These are phyloP conservation scores for Erysimum pusillum DNA, from an alignment of 441 rosid genomes.

Conservation along the genomic window DNA sequence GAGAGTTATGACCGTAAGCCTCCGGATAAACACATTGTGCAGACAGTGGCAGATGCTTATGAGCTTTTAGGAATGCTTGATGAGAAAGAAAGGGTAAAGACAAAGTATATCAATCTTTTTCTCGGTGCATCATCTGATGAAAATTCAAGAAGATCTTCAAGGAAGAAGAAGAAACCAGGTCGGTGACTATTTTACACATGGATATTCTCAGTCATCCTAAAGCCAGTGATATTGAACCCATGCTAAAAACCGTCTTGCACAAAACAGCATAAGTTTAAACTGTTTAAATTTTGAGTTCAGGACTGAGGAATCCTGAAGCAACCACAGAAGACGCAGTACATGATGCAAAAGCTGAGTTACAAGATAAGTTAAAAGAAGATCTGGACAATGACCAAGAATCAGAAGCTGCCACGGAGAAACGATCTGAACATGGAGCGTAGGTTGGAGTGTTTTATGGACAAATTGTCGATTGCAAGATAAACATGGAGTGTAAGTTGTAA, in stretches of 20 bases:
- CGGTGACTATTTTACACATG: conserved; percentile 3
- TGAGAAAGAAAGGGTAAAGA: conserved; percentile 69
- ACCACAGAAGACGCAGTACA: conserved; percentile 26
- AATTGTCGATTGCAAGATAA: neutral
- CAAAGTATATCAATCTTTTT: conserved; percentile 69
- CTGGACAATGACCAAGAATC: conserved; percentile 19
- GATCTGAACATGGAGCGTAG: conserved; percentile 24
- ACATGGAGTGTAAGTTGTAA: conserved; percentile 27
- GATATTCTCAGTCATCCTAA: conserved; percentile 4
- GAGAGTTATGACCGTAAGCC: conserved; percentile 89
- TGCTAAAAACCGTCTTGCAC: neutral
- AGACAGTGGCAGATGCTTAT: conserved; percentile 85
- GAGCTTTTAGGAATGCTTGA: conserved; percentile 73
- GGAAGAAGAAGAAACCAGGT: conserved; percentile 63
- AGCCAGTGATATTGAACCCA: conserved; percentile 17
- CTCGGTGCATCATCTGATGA: conserved; percentile 41
- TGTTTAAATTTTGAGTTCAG: conserved; percentile 28
- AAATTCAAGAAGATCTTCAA: conserved; percentile 49
- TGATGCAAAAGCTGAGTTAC: conserved; percentile 17
- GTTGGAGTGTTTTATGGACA: neutral
- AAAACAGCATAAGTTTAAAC: conserved; percentile 20
- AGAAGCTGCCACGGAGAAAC: conserved; percentile 21
- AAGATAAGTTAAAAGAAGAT: conserved; percentile 25
- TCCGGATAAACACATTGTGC: conserved; percentile 71
- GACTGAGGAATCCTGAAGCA: conserved; percentile 34